These are phyloP conservation scores for Fusarium tuaranense DNA, from an alignment of 2,329 filamentous ascomycete species.

Conservation along the genomic window DNA sequence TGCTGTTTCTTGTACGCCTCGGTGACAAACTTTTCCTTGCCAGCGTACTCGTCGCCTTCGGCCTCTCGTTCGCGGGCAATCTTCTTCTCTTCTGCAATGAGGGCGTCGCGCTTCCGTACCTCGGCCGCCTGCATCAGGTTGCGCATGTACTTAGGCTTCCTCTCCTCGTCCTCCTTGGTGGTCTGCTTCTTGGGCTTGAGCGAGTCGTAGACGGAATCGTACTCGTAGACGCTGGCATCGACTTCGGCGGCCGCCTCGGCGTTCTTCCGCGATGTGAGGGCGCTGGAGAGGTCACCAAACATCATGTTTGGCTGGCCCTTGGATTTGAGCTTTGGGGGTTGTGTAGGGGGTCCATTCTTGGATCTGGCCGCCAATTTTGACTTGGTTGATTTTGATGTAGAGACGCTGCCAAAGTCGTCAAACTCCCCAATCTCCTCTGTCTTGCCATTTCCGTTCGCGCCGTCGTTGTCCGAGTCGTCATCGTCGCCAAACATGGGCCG, in stretches of 20 bases:
- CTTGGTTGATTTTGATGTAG: conserved; percentile 35
- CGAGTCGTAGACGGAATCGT: conserved; percentile 84
- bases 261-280: conserved; percentile 71
- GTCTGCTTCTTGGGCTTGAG: conserved; percentile 75
- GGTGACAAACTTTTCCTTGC: conserved; percentile 89
- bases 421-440: conserved; percentile 74
- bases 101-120: conserved; percentile 80
- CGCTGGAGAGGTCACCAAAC: conserved; percentile 75
- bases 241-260: conserved; percentile 73
- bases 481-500: conserved; percentile 70
- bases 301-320: conserved; percentile 57
- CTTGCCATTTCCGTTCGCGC: conserved; percentile 50
- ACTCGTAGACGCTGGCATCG: conserved; percentile 85
- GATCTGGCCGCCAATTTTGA: conserved; percentile 48
- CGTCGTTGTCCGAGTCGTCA: conserved; percentile 66
- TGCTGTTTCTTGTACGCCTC: conserved; percentile 86
- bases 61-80: conserved; percentile 81
- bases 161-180: conserved; percentile 64
- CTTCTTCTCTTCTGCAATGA: conserved; percentile 84
- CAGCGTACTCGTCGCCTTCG: conserved; percentile 83
- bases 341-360: conserved; percentile 49
- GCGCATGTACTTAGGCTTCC: conserved; percentile 83
- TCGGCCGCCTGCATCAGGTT: conserved; percentile 79
- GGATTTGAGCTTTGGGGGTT: conserved; percentile 58
- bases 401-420: conserved; percentile 57